Conservation (phyloP, 371 early-diverging fungal genomes). For the Amoeboaphelidium protococcarum region DNA sequence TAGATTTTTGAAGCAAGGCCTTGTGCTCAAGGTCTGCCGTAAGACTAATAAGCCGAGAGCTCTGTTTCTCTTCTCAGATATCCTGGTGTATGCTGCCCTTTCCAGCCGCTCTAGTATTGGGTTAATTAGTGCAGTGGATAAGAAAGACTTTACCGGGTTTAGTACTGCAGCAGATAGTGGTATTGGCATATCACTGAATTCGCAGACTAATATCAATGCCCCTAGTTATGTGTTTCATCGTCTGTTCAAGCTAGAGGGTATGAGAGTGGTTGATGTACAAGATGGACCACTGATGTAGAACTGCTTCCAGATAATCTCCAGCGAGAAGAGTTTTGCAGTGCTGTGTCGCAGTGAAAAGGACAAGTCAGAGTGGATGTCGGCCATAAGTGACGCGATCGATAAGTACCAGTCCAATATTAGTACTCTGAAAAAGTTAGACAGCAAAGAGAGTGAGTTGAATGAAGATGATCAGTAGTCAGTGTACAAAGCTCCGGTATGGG, state of each 20-base stretch:
- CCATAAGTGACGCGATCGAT: neutral
- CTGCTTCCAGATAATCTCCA: no score
- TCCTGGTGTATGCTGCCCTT: neutral
- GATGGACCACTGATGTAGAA: no score
- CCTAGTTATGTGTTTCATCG: neutral
- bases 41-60: neutral
- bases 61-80: neutral
- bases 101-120: no score
- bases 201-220: neutral
- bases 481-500: conserved; percentile 17
- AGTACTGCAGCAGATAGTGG: no score
- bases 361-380: neutral
- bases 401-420: neutral
- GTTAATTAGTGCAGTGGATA: no score
- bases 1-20: neutral
- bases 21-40: neutral
- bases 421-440: no score
- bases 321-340: no score
- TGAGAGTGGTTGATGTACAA: no score
- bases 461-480: no score
- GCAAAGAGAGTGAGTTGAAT: no score
- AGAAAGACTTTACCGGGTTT: no score
- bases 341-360: no score
- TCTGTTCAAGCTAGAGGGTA: neutral
- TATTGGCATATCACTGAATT: neutral